phyloP scores from a whole-genome alignment of 306 rosid species.

The Spatholobus suberectus region DNA sequence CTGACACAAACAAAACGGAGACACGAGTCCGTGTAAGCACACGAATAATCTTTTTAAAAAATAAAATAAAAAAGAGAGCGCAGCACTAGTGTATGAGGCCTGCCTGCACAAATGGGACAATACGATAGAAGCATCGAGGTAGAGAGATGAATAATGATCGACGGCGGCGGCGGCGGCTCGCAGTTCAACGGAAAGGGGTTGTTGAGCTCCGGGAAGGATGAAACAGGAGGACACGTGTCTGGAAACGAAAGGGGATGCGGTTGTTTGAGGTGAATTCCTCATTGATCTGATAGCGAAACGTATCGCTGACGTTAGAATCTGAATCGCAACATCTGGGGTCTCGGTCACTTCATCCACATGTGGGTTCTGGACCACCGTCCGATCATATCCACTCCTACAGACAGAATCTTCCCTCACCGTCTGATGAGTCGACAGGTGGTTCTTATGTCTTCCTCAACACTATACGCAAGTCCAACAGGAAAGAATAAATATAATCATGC shows the following conservation, averaged over 20 bases:
- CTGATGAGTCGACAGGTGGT: background rate
- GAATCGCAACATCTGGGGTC: background rate
- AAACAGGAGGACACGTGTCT: constrained; percentile 42
- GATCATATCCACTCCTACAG: background rate
- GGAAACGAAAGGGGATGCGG: background rate
- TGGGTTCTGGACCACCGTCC: background rate
- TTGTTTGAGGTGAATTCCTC: background rate
- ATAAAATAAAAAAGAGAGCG: background rate
- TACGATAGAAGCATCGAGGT: background rate
- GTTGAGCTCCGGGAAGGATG: constrained; percentile 21
- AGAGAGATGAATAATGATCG: background rate
- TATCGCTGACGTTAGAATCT: constrained; percentile 43
- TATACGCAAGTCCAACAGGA: background rate
- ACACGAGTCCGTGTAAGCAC: background rate
- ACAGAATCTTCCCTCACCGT: constrained; percentile 26
- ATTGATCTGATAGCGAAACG: constrained; percentile 41
- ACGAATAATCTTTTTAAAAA: background rate
- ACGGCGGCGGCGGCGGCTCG: constrained; percentile 39
- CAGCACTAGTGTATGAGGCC: too few species aligned
- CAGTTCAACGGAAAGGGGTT: constrained; percentile 24
- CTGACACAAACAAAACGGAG: background rate
- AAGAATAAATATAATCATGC: background rate
- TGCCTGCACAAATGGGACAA: constrained; percentile 19
- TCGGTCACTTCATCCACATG: background rate
- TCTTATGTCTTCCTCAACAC: constrained; percentile 11